Percentiles rank a stretch among this genome's conserved stretches.
Evolutionary conservation across 2,329 filamentous ascomycete species (phyloP).

Genomic region (Pestalotiopsis sp.): DNA sequence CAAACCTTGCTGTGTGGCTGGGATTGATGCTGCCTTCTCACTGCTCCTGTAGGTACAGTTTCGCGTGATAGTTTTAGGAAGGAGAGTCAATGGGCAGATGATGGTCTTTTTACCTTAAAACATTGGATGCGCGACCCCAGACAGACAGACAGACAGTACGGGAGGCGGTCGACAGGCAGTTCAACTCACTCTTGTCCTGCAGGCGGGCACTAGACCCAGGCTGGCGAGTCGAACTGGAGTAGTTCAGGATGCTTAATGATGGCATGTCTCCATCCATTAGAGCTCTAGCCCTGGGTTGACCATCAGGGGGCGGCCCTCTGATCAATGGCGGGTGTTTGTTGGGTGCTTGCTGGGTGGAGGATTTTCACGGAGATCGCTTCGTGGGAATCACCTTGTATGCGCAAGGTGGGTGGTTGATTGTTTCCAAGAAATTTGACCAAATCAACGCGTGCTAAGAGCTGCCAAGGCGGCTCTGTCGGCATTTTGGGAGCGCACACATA

Average conservation of each 20-base stretch:
- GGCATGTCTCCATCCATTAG: not conserved
- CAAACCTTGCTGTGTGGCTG: not conserved
- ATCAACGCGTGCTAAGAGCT: not conserved
- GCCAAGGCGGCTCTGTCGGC: conserved; percentile 5
- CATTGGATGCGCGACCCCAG: no score
- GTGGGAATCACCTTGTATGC: not conserved
- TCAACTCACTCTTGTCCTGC: not conserved
- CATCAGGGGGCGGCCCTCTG: no score
- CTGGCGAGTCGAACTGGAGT: not conserved
- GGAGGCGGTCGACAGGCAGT: no score
- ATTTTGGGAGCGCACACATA: not conserved
- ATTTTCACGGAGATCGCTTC: not conserved
- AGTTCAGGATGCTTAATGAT: not conserved
- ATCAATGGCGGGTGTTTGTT: not conserved
- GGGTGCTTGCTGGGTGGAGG: not conserved
- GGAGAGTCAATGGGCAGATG: not conserved
- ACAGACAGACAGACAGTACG: no score
- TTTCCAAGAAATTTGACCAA: not conserved
- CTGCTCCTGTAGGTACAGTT: not conserved
- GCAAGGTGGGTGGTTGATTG: not conserved
- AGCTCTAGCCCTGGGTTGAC: no score
- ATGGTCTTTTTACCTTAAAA: not conserved
- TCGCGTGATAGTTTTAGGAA: conserved; percentile 5
- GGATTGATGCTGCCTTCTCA: not conserved
- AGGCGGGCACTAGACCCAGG: not conserved